Conservation (phyloP, 1,139 yeast species). For the Sugiyamaella castrensis region DNA sequence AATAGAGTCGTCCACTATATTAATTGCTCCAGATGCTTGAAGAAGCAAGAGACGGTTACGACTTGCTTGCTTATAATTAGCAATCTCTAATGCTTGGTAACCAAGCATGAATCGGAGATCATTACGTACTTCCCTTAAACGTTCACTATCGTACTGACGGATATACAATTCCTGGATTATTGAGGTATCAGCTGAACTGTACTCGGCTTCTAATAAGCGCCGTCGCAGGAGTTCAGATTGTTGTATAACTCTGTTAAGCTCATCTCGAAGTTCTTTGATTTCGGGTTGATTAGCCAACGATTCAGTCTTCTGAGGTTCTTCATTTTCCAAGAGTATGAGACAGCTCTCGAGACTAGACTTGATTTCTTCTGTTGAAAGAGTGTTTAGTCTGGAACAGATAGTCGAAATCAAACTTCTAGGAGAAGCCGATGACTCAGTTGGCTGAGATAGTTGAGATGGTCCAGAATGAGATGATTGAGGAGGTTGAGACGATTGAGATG, state of each 20-base stretch:
- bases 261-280: neutral
- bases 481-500: neutral
- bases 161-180: slow-evolving; percentile 4
- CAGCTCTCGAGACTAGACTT: slow-evolving; percentile 1
- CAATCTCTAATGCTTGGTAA: slow-evolving; percentile 18
- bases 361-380: slow-evolving; percentile 1
- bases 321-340: neutral
- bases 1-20: slow-evolving; percentile 11
- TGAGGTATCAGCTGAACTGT: slow-evolving; percentile 3
- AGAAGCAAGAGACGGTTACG: slow-evolving; percentile 15
- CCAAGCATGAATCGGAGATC: slow-evolving; percentile 19
- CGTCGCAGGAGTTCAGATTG: neutral
- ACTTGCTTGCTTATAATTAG: slow-evolving; percentile 15
- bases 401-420: no score
- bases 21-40: slow-evolving; percentile 10
- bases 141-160: slow-evolving; percentile 13
- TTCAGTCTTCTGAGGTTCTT: neutral
- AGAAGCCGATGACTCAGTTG: no score
- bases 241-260: neutral
- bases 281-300: neutral
- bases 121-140: slow-evolving; percentile 4
- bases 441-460: neutral
- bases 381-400: neutral
- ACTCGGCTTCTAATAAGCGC: neutral
- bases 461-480: no score